These are phyloP conservation scores for Fomitopsis pinicola DNA, from an alignment of 1,284 basidiomycete genomes.

Conservation along the genomic window DNA sequence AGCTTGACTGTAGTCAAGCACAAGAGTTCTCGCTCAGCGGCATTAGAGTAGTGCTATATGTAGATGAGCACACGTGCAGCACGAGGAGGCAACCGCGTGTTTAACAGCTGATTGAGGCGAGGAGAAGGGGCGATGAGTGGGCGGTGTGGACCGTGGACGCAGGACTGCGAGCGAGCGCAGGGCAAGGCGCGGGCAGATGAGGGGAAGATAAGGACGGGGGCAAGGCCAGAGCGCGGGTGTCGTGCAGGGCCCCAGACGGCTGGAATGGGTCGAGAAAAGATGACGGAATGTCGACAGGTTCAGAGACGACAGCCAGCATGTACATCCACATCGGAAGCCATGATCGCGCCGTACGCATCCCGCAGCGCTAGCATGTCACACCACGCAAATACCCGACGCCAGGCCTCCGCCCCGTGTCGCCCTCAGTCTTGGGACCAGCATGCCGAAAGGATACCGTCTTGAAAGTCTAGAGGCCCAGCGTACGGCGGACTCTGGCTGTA, in stretches of 20 bases:
- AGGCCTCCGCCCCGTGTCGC: too few species aligned
- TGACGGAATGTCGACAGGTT: too few species aligned
- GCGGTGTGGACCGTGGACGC: neutral
- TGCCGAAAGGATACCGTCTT: too few species aligned
- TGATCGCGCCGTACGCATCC: too few species aligned
- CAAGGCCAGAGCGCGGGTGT: neutral
- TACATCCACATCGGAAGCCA: too few species aligned
- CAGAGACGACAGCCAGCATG: too few species aligned
- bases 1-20: slow-evolving; percentile 1
- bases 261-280: too few species aligned
- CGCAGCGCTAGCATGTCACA: too few species aligned
- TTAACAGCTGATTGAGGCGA: neutral
- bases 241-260: too few species aligned
- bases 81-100: neutral
- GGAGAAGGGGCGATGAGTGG: neutral
- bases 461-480: too few species aligned
- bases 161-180: neutral
- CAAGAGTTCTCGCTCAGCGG: neutral
- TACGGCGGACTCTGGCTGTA: neutral
- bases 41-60: neutral
- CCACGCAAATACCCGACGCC: too few species aligned
- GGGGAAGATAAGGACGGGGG: neutral
- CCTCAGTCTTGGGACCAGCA: too few species aligned
- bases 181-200: neutral
- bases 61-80: neutral